Evolutionary conservation across 1,284 basidiomycete species (phyloP), one percentile per base, ranked within the genome.

Genomic region (Apiotrichum mycotoxinovorans): DNA sequence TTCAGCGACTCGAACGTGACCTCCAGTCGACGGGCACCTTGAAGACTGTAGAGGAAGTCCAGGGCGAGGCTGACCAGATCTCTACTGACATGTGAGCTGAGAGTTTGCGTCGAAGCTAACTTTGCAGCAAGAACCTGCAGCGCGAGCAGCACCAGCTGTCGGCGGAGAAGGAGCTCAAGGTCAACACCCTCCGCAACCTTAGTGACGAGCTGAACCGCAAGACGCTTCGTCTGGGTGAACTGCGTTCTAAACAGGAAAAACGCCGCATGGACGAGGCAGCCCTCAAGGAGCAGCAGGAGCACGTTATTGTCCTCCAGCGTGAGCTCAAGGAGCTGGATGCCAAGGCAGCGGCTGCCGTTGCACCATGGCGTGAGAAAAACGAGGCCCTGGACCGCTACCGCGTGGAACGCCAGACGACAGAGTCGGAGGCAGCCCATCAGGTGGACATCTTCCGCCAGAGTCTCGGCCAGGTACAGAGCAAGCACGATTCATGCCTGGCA

Each of bases 11-110:
- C 38, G 89, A 95, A 73, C 79, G 79, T 35, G 85, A 87, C 40
- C 80, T 97, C 14, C 78, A 82, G 23, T 78, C 82, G 4, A 85
- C 84, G 1, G 92, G 91, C 2, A 87, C 86, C 15, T 83, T 84
- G 8, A 89, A 86, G 75, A 92, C 91, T 0, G 83, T 84, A 1
- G 89, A 91, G 48, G 91, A 93, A 51, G 86, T 96, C 3, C 88
- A 95, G 71, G 77, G 70, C 25, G 86, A 93, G 66, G 79, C 94
- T 9, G 84, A 87, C 52, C 75, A 76, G 5, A 67, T 92, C 34
- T 79, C 82, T 1, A 75, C 75, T 20, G 80, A 87, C 52, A 81
- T 92, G 92, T 95, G 63, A 66, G 86, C 76, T 38, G 12, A 2
- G 3, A 23, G 0, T 2, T 11, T 12, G 20, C 4, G 22, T 23